Evolutionary conservation across 73 alveolate species (phyloP), one percentile per base, ranked within the genome.

Genomic region (Paramecium biaurelia): DNA sequence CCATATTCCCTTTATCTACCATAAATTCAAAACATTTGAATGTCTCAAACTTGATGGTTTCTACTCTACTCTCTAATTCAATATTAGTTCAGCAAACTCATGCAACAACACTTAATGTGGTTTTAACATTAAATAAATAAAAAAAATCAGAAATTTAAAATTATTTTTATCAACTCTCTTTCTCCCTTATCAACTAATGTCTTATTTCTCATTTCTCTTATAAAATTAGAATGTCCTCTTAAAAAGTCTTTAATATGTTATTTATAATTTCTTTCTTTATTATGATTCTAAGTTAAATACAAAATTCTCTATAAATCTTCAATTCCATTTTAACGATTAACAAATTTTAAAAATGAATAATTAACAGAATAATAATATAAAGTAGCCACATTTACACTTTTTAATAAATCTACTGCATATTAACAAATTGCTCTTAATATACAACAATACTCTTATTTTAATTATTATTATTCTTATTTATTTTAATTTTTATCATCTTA

Each of bases 61-160:
- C 41, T 30, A 26, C 49, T 63, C 84, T 24, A 63, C 45, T 63
- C 84, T 63, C 84, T 63, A 49, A 63, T 63, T 63, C 84, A 63
- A 32, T 30, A 63, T 32, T 9, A 63, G 84, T 8, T 63, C 41
- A 63, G 84, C 84, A 63, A 63, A 63, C 45, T 63, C 84, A 26
- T 63, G 84, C 47, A 26, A 12, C 12, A 63, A 30, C 43, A 63
- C 84, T 63, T 63, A 2, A 26, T 63, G 84, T 63, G 84, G 84
- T 63, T 63, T 63, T 63, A 63, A 63, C 84, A 63, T 63, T 26
- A 63, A 63, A 63, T 26, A 30, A 30, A 47, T 47, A 47, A 47
- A 47, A 37, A 43, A 47, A 47, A 30, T 63, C 84, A 63, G 84
- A 63, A 63, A 63, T 63, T 63, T 63, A 63, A 63, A 63, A 63